Conservation (phyloP, 176 grass and related monocot species). For the Melocanna baccifera region DNA sequence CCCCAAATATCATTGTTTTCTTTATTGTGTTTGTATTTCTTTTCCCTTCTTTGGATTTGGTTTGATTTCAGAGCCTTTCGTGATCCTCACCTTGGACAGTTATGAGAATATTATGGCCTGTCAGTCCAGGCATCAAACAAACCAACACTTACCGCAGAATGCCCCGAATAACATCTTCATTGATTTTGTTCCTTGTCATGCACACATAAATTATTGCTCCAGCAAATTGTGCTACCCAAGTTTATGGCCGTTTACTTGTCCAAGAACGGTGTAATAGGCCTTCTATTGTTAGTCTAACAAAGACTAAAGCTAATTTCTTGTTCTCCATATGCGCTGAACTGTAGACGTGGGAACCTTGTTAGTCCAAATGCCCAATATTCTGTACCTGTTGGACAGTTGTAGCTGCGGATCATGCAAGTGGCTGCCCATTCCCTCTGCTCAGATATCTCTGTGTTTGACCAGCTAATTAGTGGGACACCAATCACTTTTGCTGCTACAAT, state of each 20-base stretch:
- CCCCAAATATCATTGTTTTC: neutral
- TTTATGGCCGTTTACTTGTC: neutral
- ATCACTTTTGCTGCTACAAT: conserved; percentile 16
- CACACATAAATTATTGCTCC: neutral
- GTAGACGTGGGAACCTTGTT: conserved; percentile 21
- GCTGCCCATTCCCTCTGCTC: conserved; percentile 17
- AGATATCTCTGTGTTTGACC: conserved; percentile 29
- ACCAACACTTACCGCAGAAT: neutral
- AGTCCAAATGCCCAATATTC: neutral
- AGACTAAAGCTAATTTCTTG: neutral
- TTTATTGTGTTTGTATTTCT: neutral
- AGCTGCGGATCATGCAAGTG: conserved; percentile 30
- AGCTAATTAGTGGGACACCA: conserved; percentile 36
- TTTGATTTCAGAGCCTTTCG: neutral
- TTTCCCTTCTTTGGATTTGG: neutral
- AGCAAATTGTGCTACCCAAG: neutral
- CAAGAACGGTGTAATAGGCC: neutral
- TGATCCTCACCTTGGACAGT: neutral
- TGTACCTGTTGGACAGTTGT: conserved; percentile 10
- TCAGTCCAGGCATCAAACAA: neutral
- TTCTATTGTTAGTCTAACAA: neutral
- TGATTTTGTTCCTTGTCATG: neutral
- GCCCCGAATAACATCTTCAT: neutral
- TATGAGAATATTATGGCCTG: neutral
- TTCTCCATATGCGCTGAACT: conserved; percentile 12